A percentile compares a stretch with the other conserved stretches of the same genome.
phyloP scores from a whole-genome alignment of 1,284 basidiomycete species.

The Irpex sp. region DNA sequence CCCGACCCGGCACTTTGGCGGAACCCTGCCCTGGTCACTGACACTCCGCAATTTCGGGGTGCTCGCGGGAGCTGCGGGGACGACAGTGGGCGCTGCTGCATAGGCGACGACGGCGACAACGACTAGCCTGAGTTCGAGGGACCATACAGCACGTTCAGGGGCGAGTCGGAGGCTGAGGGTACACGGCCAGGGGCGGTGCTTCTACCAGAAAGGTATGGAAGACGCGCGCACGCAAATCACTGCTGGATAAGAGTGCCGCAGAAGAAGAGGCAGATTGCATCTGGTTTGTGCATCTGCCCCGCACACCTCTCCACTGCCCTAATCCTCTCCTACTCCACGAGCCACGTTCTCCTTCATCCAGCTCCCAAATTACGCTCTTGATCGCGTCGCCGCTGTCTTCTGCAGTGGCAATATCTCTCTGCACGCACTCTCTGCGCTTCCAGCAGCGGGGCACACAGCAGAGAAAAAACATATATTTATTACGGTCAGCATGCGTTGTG shows the following conservation, averaged over 20 bases:
- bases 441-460: background rate
- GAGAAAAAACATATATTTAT: background rate
- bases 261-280: background rate
- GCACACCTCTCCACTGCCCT: constrained; percentile 1
- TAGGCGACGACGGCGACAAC: background rate
- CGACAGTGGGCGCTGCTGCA: background rate
- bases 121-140: background rate
- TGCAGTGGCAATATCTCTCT: background rate
- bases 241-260: background rate
- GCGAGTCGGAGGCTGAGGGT: background rate
- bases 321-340: constrained; percentile 3
- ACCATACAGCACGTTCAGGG: background rate
- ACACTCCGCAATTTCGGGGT: background rate
- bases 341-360: background rate
- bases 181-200: background rate
- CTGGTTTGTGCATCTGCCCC: background rate
- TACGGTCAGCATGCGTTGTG: background rate
- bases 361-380: background rate
- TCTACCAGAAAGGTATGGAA: background rate
- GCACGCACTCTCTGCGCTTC: background rate
- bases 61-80: background rate
- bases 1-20: background rate
- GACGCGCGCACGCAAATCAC: background rate
- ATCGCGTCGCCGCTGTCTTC: background rate
- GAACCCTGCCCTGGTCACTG: background rate